A percentile compares a stretch with the other conserved stretches of the same genome.
Evolutionary conservation across 2,329 filamentous ascomycete species (phyloP).

Genomic region (Dothideomycetes sp.): DNA sequence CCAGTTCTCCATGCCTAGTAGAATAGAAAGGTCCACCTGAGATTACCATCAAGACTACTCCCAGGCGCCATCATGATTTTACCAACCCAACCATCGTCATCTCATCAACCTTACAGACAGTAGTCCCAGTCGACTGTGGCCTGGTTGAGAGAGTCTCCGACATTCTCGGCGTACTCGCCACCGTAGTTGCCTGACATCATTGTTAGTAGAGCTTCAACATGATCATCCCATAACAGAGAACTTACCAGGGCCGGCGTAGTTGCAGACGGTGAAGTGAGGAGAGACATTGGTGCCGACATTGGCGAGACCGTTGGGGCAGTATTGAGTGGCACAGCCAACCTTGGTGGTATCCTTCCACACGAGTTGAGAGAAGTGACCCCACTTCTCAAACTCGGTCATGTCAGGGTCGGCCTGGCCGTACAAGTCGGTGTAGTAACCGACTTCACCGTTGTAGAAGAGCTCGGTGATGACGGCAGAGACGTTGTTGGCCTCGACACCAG

Average conservation of each 20-base stretch:
- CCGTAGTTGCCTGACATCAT: conserved; percentile 42
- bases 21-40: too few species aligned
- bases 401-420: conserved; percentile 55
- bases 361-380: conserved; percentile 70
- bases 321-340: conserved; percentile 54
- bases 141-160: conserved; percentile 31
- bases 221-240: conserved; percentile 13
- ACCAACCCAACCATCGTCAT: too few species aligned
- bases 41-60: too few species aligned
- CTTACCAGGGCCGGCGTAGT: conserved; percentile 69
- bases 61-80: too few species aligned
- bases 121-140: conserved; percentile 13
- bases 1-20: too few species aligned
- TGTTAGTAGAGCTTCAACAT: conserved; percentile 21
- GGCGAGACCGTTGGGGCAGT: conserved; percentile 47
- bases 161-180: conserved; percentile 45
- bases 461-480: conserved; percentile 64
- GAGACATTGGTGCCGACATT: conserved; percentile 34
- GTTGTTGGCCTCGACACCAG: conserved; percentile 47
- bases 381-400: conserved; percentile 53
- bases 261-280: conserved; percentile 76
- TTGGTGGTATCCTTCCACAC: conserved; percentile 56
- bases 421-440: conserved; percentile 43
- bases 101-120: conserved; percentile 11
- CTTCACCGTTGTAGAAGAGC: conserved; percentile 83